These are phyloP conservation scores for Stephanodiscus minutulus DNA, from an alignment of 108 stramenopile species.

Conservation along the genomic window DNA sequence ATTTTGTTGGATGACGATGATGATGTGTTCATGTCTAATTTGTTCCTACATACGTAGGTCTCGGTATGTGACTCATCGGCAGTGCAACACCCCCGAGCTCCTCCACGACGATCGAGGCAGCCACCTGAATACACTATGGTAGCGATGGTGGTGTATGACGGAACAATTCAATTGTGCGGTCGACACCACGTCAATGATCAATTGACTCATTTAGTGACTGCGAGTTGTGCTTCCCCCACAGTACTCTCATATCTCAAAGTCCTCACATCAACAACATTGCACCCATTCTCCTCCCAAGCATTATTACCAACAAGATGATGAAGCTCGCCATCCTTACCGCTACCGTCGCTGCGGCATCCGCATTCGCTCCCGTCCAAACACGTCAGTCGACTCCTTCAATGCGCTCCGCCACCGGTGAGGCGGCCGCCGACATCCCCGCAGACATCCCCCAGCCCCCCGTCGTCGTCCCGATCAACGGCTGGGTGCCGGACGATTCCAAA, in stretches of 20 bases:
- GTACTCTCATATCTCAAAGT: background rate
- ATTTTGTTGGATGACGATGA: no score
- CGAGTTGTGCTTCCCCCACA: background rate
- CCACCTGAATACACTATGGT: no score
- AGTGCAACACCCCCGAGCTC: no score
- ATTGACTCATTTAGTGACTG: no score
- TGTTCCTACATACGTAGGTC: no score
- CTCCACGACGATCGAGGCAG: no score
- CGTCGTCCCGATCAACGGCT: slow-evolving; percentile 57
- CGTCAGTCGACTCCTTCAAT: background rate
- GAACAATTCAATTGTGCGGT: no score
- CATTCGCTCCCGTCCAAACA: slow-evolving; percentile 28
- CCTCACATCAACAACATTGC: background rate
- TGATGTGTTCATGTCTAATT: no score
- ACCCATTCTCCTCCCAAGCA: background rate
- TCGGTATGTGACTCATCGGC: background rate
- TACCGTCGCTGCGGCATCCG: slow-evolving; percentile 17
- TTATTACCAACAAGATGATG: slow-evolving; percentile 17
- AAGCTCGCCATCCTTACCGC: slow-evolving; percentile 39
- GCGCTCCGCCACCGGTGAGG: slow-evolving; percentile 20
- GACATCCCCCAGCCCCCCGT: slow-evolving; percentile 21
- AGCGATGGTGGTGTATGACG: background rate
- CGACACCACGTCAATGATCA: no score
- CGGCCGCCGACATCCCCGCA: slow-evolving; percentile 4
- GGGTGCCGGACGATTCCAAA: slow-evolving; percentile 49